Percentiles rank a stretch among this genome's conserved stretches.
Conservation (phyloP, 208 protist species). For the Balamuthia mandrillaris region DNA sequence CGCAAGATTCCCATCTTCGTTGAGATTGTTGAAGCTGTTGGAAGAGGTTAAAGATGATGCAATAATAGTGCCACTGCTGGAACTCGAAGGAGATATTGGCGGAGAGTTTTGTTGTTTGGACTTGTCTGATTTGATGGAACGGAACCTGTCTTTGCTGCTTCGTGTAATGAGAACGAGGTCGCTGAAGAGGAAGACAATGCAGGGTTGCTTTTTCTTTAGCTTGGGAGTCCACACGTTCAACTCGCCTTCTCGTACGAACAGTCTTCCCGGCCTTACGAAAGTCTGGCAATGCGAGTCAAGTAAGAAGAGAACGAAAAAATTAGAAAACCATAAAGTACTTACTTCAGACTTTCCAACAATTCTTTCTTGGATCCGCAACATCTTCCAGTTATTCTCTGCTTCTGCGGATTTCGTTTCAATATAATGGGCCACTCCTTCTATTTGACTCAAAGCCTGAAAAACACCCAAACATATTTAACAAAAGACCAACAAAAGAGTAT, state of each 20-base stretch:
- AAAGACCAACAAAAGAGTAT: background rate
- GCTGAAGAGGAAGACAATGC: slow-evolving; percentile 19
- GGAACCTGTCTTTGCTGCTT: background rate
- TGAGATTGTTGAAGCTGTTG: background rate
- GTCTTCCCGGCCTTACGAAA: background rate
- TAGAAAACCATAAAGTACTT: background rate
- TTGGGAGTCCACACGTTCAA: background rate
- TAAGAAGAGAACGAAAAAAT: background rate
- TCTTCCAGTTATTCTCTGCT: background rate
- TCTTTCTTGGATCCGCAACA: background rate
- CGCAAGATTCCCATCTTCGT: background rate
- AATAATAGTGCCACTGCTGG: background rate
- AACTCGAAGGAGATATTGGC: background rate
- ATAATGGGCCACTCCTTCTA: slow-evolving; percentile 4
- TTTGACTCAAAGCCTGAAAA: slow-evolving; percentile 2
- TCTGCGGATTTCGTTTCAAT: slow-evolving; percentile 21
- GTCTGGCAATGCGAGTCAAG: background rate
- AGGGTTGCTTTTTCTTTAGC: slow-evolving; percentile 5
- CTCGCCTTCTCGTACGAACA: background rate
- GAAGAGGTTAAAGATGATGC: background rate
- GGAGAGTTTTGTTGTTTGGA: too few relatives aligned
- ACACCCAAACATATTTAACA: background rate
- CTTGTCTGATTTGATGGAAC: background rate
- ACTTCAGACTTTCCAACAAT: slow-evolving; percentile 20
- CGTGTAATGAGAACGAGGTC: slow-evolving; percentile 2